A percentile compares a stretch with the other conserved stretches of the same genome.
Conservation (phyloP, 2,329 filamentous ascomycete genomes). For the Camptophora hylomeconis region DNA sequence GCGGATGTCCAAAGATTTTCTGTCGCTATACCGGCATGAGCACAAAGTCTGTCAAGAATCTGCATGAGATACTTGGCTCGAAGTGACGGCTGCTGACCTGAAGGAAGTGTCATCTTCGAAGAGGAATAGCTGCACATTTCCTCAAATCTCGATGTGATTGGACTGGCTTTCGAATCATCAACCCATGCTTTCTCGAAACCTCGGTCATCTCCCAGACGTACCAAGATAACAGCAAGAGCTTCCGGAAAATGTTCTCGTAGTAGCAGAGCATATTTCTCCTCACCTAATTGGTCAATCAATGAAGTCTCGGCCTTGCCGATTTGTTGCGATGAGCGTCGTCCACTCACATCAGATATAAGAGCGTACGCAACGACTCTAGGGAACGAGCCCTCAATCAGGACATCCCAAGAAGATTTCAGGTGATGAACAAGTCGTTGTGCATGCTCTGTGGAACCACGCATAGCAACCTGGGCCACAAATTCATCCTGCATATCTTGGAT, state of each 20-base stretch:
- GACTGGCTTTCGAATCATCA: slow-evolving; percentile 44
- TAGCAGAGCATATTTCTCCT: slow-evolving; percentile 48
- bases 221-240: slow-evolving; percentile 64
- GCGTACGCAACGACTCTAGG: slow-evolving; percentile 71
- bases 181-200: slow-evolving; percentile 55
- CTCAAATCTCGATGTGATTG: slow-evolving; percentile 51
- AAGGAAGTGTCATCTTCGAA: slow-evolving; percentile 52
- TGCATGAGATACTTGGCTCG: slow-evolving; percentile 62
- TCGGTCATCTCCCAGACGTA: slow-evolving; percentile 65
- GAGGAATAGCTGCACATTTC: slow-evolving; percentile 57
- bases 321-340: slow-evolving; percentile 28
- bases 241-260: slow-evolving; percentile 61
- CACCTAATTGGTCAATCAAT: slow-evolving; percentile 57
- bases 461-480: slow-evolving; percentile 64
- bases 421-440: slow-evolving; percentile 46
- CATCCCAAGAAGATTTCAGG: slow-evolving; percentile 40
- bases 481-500: slow-evolving; percentile 62
- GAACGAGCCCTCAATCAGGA: slow-evolving; percentile 57
- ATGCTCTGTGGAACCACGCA: slow-evolving; percentile 60
- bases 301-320: slow-evolving; percentile 48
- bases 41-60: slow-evolving; percentile 67
- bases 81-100: slow-evolving; percentile 79
- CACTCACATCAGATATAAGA: slow-evolving; percentile 59
- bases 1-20: slow-evolving; percentile 61
- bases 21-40: slow-evolving; percentile 53